A percentile compares a stretch with the other conserved stretches of the same genome.
Evolutionary conservation across 1,139 yeast genomes (phyloP).

Genomic region (Eremothecium gossypii): DNA sequence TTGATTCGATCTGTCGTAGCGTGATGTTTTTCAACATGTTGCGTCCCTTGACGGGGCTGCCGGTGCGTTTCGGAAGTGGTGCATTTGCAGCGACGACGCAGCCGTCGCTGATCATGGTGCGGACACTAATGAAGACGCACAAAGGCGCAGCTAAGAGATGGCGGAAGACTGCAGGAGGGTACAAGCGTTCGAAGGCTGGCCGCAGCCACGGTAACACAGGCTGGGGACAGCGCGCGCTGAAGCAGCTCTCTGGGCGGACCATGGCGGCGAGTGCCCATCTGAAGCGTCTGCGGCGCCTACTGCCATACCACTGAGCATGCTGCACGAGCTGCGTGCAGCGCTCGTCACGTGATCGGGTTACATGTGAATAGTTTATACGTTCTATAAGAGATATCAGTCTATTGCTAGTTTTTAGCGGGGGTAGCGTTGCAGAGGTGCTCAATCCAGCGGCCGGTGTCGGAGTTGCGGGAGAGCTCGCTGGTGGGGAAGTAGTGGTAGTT

Average conservation of each 20-base stretch:
- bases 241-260: constrained; percentile 55
- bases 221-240: constrained; percentile 59
- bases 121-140: constrained; percentile 34
- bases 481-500: constrained; percentile 91
- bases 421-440: constrained; percentile 32
- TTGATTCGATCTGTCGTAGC: too few species aligned
- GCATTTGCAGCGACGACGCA: neutral
- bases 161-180: constrained; percentile 59
- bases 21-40: neutral
- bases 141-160: constrained; percentile 68
- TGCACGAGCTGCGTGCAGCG: too few species aligned
- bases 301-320: constrained; percentile 31
- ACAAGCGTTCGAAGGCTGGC: constrained; percentile 66
- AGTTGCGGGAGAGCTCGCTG: constrained; percentile 47
- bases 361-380: neutral
- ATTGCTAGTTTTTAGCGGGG: constrained; percentile 7
- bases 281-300: constrained; percentile 41
- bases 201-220: constrained; percentile 92
- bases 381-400: neutral
- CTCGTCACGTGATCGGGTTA: too few species aligned
- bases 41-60: neutral
- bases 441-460: constrained; percentile 41
- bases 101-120: constrained; percentile 14
- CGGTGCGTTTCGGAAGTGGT: constrained; percentile 1
- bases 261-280: constrained; percentile 41